Evolutionary conservation across 371 early-diverging fungal genomes (phyloP).

Genomic region (Mortierella sp.): DNA sequence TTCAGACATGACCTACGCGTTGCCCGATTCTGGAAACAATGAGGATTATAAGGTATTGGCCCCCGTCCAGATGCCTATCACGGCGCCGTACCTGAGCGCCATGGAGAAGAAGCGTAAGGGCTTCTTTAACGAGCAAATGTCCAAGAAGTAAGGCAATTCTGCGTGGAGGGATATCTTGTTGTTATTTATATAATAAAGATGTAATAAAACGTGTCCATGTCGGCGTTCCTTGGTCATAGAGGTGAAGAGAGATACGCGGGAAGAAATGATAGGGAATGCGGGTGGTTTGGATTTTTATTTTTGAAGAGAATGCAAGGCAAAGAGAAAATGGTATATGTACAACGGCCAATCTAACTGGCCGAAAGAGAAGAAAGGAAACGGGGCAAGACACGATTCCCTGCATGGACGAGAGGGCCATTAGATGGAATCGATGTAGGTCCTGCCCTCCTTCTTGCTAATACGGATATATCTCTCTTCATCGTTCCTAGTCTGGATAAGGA

Average conservation of each 20-base stretch:
- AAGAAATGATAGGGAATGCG: too few species aligned
- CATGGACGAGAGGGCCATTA: background rate
- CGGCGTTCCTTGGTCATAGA: too few species aligned
- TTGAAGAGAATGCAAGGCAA: background rate
- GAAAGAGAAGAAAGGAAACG: background rate
- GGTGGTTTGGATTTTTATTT: background rate
- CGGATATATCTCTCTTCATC: conserved; percentile 61
- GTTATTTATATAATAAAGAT: too few species aligned
- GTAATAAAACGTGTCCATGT: too few species aligned
- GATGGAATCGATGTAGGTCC: conserved; percentile 41
- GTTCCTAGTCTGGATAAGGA: conserved; percentile 59
- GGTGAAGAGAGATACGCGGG: too few species aligned
- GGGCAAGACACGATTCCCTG: background rate
- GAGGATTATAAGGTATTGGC: conserved; percentile 72
- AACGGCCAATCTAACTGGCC: background rate
- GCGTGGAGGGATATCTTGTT: background rate
- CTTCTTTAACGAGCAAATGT: conserved; percentile 72
- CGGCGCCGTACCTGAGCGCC: conserved; percentile 91
- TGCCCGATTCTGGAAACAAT: conserved; percentile 62
- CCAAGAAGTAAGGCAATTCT: conserved; percentile 49
- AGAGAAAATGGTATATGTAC: background rate
- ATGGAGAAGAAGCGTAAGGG: conserved; percentile 85
- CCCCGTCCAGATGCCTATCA: conserved; percentile 90
- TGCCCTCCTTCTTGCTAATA: conserved; percentile 57
- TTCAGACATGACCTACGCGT: conserved; percentile 86